Base-by-base conservation (phyloP, 441 rosid genomes). In the Corymbia calophylla region DNA sequence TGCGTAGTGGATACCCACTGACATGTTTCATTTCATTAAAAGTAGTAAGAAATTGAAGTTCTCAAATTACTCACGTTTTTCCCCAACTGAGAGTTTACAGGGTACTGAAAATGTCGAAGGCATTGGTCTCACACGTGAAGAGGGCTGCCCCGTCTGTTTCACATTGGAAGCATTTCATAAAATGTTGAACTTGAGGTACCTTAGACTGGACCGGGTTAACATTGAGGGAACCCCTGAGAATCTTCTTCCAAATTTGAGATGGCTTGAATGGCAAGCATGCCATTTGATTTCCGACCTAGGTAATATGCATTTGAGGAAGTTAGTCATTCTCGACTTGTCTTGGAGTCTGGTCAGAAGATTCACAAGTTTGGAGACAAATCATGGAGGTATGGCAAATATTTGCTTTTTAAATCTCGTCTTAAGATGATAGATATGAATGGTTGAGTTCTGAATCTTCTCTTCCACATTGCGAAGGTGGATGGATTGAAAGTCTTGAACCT, bases 91-190 rank as follows among this genome's bases (percentile, higher is more conserved):
- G 9, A 55, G 9, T 19, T 55, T 9, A 55, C 60, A 55, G 60
- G 9, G 7, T 54, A 18, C 23, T 54, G 58, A 2, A 18, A 49
- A 10, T 49, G 53, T 49, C 3, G 53, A 49, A 49, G 53, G 53
- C 64, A 58, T 58, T 25, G 14, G n/a, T 23, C 64, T 58, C 64
- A 9, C 29, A 25, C 13, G 25, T 9, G n/a, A 58, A 25, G 64
- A 58, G 5, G 64, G n/a, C 25, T 1, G 14, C 64, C 4, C 29
- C 6, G 14, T 1, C n/a, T 0, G 6, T 25, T 58, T 58, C 1
- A 25, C 5, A 58, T 58, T n/a, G 25, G 64, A 23, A 25, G 3
- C 25, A 58, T 9, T 58, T 58, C 0, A 21, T 1, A 25, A 58
- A 23, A 23, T 23, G 14, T 58, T 1, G 29, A 58, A 25, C 8